These are phyloP conservation scores for Miscanthus sacchariflorus DNA, from an alignment of 202 grass and related monocot species.

Conservation along the genomic window DNA sequence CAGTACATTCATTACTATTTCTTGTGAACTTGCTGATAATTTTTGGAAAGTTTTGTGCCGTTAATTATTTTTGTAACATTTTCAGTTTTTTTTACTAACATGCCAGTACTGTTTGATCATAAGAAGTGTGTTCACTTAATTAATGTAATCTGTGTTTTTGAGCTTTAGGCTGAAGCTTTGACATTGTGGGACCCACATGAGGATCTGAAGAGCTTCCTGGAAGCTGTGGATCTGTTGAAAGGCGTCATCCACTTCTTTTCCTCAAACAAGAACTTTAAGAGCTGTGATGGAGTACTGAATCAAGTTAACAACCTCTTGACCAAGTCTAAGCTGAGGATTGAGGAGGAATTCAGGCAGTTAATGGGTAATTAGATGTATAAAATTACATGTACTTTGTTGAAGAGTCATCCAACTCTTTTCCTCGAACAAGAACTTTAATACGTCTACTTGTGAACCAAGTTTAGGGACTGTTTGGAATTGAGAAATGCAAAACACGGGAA, in stretches of 20 bases:
- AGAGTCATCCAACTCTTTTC: not conserved
- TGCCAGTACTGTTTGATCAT: too few relatives aligned
- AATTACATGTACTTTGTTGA: not conserved
- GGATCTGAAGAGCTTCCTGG: slow-evolving; percentile 69
- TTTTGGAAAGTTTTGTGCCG: not conserved
- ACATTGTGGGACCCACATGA: slow-evolving; percentile 71
- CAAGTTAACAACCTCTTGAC: slow-evolving; percentile 57
- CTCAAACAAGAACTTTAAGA: slow-evolving; percentile 51
- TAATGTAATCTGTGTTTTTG: too few relatives aligned
- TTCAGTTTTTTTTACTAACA: too few relatives aligned
- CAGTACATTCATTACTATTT: not conserved
- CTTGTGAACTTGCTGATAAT: not conserved
- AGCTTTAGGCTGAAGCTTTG: slow-evolving; percentile 66
- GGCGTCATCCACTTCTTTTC: slow-evolving; percentile 17
- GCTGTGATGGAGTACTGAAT: slow-evolving; percentile 57
- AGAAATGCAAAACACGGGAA: too few relatives aligned
- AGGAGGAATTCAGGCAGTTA: slow-evolving; percentile 71
- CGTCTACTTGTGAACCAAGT: slow-evolving; percentile 5
- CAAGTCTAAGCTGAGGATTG: slow-evolving; percentile 63
- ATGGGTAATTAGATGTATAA: slow-evolving; percentile 70
- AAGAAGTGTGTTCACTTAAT: too few relatives aligned
- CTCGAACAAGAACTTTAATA: not conserved
- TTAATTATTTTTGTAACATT: too few relatives aligned
- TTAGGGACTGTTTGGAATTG: not conserved
- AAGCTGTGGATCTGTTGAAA: slow-evolving; percentile 73